These are phyloP conservation scores for Mollisiaceae sp. DNA, from an alignment of 2,329 filamentous ascomycete genomes.

Conservation along the genomic window DNA sequence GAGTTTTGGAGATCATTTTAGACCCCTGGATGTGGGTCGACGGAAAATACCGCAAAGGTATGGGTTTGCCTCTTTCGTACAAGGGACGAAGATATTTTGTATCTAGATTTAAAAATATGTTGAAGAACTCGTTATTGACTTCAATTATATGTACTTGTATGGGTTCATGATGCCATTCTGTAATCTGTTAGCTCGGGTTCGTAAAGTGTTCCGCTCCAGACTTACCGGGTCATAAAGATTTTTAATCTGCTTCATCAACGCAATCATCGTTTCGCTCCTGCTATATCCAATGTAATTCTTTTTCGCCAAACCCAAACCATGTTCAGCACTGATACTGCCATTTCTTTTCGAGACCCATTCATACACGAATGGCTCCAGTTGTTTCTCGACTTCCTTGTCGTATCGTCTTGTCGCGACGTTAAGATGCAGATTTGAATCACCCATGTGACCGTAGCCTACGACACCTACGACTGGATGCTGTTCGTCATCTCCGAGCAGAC, in stretches of 20 bases:
- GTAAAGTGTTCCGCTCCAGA: conserved; percentile 23
- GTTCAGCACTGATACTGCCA: conserved; percentile 96
- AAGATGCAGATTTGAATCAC: conserved; percentile 92
- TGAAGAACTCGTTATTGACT: background rate
- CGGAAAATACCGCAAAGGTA: no score
- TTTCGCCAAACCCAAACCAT: conserved; percentile 92
- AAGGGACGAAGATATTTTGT: background rate
- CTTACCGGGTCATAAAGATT: conserved; percentile 91
- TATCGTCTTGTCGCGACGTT: conserved; percentile 86
- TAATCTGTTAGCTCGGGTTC: conserved; percentile 31
- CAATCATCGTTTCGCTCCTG: conserved; percentile 83
- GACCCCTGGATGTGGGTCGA: no score
- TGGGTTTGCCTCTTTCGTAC: background rate
- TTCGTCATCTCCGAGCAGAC: conserved; percentile 77
- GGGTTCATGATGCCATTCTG: conserved; percentile 99
- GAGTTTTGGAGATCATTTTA: no score
- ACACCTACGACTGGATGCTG: conserved; percentile 83
- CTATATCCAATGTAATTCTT: conserved; percentile 95
- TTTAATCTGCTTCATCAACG: conserved; percentile 95
- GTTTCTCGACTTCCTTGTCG: conserved; percentile 84
- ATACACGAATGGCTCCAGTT: conserved; percentile 93
- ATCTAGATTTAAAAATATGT: background rate
- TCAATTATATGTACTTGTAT: conserved; percentile 83
- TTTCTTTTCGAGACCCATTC: conserved; percentile 91
- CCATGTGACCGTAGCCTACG: conserved; percentile 98